Conservation (phyloP, 306 rosid genomes). For the Dicorynia guianensis region DNA sequence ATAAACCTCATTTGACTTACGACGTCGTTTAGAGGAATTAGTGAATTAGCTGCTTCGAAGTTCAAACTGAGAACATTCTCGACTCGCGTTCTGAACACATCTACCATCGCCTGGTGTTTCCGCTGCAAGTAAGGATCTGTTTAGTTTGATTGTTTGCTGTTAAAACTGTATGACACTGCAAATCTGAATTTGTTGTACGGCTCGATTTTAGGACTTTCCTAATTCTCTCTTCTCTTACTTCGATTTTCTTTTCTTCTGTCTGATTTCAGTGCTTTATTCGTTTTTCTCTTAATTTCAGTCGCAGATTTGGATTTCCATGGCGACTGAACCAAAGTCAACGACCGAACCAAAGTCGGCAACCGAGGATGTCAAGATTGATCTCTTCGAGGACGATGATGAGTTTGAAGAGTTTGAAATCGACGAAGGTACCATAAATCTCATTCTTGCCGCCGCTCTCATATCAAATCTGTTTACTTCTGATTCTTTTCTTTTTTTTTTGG, state of each 20-base stretch:
- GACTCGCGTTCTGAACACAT: too few relatives aligned
- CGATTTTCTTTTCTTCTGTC: constrained; percentile 20
- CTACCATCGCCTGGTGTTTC: too few relatives aligned
- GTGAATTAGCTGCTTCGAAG: too few relatives aligned
- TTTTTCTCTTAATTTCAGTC: too few relatives aligned
- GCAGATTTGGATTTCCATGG: constrained; percentile 57
- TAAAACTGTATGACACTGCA: too few relatives aligned
- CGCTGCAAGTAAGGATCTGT: too few relatives aligned
- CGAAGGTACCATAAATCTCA: constrained; percentile 54
- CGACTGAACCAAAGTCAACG: constrained; percentile 1
- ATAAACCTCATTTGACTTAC: too few relatives aligned
- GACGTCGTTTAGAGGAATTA: too few relatives aligned
- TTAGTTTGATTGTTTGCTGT: too few relatives aligned
- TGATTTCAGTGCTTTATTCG: not conserved
- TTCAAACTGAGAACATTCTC: too few relatives aligned
- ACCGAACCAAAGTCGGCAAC: constrained; percentile 66
- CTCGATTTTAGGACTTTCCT: not conserved
- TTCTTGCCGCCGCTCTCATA: not conserved
- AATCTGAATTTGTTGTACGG: too few relatives aligned
- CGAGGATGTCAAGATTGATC: constrained; percentile 83
- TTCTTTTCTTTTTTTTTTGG: not conserved
- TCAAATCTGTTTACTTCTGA: not conserved
- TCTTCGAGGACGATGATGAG: constrained; percentile 88
- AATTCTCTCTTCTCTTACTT: not conserved
- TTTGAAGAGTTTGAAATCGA: constrained; percentile 57